These are phyloP conservation scores for Petrea volubilis DNA, from an alignment of 257 asterid species.

Conservation along the genomic window DNA sequence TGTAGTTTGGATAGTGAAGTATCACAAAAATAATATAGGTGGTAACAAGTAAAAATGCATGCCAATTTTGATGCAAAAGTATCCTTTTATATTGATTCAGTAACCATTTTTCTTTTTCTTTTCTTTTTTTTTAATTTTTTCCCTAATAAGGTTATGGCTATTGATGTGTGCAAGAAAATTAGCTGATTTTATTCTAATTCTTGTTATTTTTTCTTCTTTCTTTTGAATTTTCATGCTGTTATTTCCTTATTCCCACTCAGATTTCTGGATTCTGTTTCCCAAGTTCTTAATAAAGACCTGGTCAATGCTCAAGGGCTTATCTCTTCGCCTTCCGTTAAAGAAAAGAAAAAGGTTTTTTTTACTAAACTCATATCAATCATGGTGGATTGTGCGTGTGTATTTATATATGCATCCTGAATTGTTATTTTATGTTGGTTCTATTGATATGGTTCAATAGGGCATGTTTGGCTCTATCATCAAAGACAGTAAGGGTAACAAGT, in stretches of 20 bases:
- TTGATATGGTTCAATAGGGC: slow-evolving; percentile 48
- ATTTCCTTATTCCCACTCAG: slow-evolving; percentile 34
- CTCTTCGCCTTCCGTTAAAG: slow-evolving; percentile 47
- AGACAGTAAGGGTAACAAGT: slow-evolving; percentile 61
- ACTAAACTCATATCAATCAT: background rate
- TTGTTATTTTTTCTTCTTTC: background rate
- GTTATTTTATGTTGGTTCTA: background rate
- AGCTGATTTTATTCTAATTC: background rate
- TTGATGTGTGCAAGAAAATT: background rate
- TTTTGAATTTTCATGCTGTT: slow-evolving; percentile 2
- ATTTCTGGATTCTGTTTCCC: slow-evolving; percentile 56
- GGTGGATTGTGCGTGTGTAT: background rate
- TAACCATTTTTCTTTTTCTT: too few relatives aligned
- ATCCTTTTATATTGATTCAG: too few relatives aligned
- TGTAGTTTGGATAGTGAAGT: too few relatives aligned
- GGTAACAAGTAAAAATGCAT: too few relatives aligned
- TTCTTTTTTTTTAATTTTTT: background rate
- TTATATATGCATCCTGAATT: background rate
- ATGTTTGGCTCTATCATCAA: slow-evolving; percentile 69
- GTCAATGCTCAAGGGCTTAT: slow-evolving; percentile 44
- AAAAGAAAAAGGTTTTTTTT: slow-evolving; percentile 76
- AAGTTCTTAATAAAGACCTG: slow-evolving; percentile 54
- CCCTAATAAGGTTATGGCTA: background rate
- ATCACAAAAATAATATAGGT: too few relatives aligned
- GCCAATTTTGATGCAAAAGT: too few relatives aligned